phyloP scores from a whole-genome alignment of 2,329 filamentous ascomycete species.

The Cladophialophora yegresii region DNA sequence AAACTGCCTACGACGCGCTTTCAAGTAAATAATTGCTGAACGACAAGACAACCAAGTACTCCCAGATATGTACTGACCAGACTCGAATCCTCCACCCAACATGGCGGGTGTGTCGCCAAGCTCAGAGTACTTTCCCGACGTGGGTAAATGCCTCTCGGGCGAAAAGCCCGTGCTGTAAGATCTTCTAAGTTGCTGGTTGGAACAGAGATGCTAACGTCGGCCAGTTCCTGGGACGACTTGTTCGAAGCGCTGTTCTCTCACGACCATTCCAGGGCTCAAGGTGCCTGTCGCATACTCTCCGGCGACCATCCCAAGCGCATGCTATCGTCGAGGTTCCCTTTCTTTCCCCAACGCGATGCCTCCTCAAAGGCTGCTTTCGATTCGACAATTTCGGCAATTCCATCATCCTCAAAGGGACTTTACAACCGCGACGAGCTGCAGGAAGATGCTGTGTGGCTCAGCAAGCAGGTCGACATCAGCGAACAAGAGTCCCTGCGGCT shows the following conservation, averaged over 20 bases:
- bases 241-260: slow-evolving; percentile 29
- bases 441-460: slow-evolving; percentile 82
- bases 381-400: slow-evolving; percentile 79
- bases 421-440: slow-evolving; percentile 80
- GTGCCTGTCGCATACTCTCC: slow-evolving; percentile 24
- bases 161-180: slow-evolving; percentile 29
- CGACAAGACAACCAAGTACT: background rate
- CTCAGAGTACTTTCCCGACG: slow-evolving; percentile 26
- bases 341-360: slow-evolving; percentile 19
- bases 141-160: slow-evolving; percentile 41
- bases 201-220: slow-evolving; percentile 14
- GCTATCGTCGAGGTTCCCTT: slow-evolving; percentile 23
- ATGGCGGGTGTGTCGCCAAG: slow-evolving; percentile 29
- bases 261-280: slow-evolving; percentile 15
- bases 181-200: background rate
- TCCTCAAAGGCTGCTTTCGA: slow-evolving; percentile 71
- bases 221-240: slow-evolving; percentile 34
- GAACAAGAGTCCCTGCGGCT: slow-evolving; percentile 80
- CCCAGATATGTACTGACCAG: slow-evolving; percentile 17
- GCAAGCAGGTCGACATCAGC: slow-evolving; percentile 73
- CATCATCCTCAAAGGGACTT: slow-evolving; percentile 65
- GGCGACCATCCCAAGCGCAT: slow-evolving; percentile 24
- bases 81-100: slow-evolving; percentile 22
- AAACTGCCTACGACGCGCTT: slow-evolving; percentile 18
- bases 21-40: background rate